Conservation (phyloP, 129 eudicot species). For the Logfia minima region DNA sequence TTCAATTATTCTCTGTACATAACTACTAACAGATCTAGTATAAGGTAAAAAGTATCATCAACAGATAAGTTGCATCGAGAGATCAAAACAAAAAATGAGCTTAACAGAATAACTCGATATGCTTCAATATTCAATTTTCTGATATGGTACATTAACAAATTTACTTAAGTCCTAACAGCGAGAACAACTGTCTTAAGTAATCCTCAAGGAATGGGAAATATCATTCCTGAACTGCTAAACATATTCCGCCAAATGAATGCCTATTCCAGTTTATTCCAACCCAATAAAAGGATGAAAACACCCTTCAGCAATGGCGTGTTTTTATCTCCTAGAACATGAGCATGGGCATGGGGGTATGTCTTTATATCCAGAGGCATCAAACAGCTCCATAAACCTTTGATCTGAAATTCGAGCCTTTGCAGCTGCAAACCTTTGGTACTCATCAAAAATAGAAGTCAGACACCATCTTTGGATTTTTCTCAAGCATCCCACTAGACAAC, state of each 20-base stretch:
- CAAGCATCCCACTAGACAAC: constrained; percentile 81
- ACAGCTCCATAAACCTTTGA: constrained; percentile 84
- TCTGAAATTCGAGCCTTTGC: constrained; percentile 87
- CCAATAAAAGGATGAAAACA: constrained; percentile 17
- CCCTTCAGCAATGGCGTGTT: constrained; percentile 9
- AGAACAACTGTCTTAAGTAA: constrained; percentile 25
- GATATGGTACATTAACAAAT: constrained; percentile 23
- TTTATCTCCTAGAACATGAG: constrained; percentile 51
- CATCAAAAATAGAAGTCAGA: constrained; percentile 78
- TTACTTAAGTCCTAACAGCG: constrained; percentile 30
- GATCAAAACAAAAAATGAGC: constrained; percentile 5
- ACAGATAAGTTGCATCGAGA: background rate
- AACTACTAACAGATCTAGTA: background rate
- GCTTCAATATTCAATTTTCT: constrained; percentile 14
- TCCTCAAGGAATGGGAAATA: constrained; percentile 31
- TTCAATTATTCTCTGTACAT: background rate
- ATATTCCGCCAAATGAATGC: constrained; percentile 24
- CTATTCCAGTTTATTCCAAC: constrained; percentile 36
- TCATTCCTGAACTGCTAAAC: constrained; percentile 41
- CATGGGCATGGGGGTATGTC: constrained; percentile 55
- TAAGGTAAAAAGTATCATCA: background rate
- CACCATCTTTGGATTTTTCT: constrained; percentile 89
- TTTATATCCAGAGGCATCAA: constrained; percentile 64
- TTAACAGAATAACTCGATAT: constrained; percentile 18
- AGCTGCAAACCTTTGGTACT: constrained; percentile 93